These are phyloP conservation scores for Talaromyces sp. DNA, from an alignment of 2,329 filamentous ascomycete genomes.

Conservation along the genomic window DNA sequence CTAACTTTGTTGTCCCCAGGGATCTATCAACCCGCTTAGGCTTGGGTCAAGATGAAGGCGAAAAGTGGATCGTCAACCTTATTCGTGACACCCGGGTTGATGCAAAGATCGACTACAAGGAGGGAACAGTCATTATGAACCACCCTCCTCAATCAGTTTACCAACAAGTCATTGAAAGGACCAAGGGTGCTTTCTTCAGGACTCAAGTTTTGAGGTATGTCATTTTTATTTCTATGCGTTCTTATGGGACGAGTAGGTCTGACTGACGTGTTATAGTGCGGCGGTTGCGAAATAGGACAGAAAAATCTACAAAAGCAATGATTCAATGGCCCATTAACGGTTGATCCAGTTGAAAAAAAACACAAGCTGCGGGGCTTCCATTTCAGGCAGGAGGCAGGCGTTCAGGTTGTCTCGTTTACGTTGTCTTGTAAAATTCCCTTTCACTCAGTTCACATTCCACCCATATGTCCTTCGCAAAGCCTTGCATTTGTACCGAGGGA, in stretches of 20 bases:
- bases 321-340: constrained; percentile 2
- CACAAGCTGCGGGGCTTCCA: constrained; percentile 20
- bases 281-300: constrained; percentile 48
- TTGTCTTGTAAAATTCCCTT: constrained; percentile 9
- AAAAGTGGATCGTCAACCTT: constrained; percentile 99
- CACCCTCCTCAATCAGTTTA: constrained; percentile 98
- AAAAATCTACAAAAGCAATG: constrained; percentile 11
- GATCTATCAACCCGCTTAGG: constrained; percentile 89
- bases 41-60: constrained; percentile 86
- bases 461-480: constrained; percentile 1
- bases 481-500: constrained; percentile 1
- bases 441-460: neutral
- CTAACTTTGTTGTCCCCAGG: constrained; percentile 37
- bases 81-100: constrained; percentile 96
- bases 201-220: constrained; percentile 77
- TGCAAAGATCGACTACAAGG: constrained; percentile 98
- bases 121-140: constrained; percentile 98
- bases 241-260: constrained; percentile 14
- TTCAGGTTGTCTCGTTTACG: constrained; percentile 31
- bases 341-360: constrained; percentile 12
- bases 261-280: constrained; percentile 30
- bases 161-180: constrained; percentile 98
- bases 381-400: constrained; percentile 39
- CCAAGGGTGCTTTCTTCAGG: constrained; percentile 97
- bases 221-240: neutral